Conservation (phyloP, 306 rosid genomes). For the Astragalus glycyphyllos region DNA sequence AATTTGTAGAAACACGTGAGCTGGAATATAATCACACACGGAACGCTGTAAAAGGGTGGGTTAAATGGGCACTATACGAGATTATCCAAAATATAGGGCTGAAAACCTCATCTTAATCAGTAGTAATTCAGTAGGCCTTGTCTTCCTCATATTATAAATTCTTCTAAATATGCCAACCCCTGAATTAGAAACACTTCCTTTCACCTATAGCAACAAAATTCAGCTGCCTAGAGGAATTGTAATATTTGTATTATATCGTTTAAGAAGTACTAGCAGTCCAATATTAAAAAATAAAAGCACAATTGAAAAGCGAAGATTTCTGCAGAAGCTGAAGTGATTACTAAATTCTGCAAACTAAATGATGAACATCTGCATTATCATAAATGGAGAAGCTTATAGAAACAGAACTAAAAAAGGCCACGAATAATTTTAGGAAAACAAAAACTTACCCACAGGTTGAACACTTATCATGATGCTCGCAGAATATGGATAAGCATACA, state of each 20-base stretch:
- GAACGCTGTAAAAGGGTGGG: neutral
- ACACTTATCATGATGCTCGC: conserved; percentile 95
- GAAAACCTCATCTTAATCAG: conserved; percentile 28
- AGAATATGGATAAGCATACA: conserved; percentile 95
- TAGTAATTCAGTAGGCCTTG: neutral
- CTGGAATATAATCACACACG: neutral
- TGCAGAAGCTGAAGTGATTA: conserved; percentile 2
- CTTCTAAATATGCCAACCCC: conserved; percentile 13
- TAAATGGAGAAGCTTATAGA: conserved; percentile 4
- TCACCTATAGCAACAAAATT: conserved; percentile 9
- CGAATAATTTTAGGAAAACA: conserved; percentile 27
- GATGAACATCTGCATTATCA: conserved; percentile 12
- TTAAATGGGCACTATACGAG: neutral
- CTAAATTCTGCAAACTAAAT: conserved; percentile 24
- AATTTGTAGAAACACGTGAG: neutral
- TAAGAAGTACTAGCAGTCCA: neutral
- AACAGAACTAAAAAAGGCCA: conserved; percentile 23
- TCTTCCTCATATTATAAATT: conserved; percentile 2
- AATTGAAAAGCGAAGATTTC: conserved; percentile 26
- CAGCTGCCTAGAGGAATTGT: conserved; percentile 8
- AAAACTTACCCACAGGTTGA: conserved; percentile 95
- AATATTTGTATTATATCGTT: conserved; percentile 1
- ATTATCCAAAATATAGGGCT: conserved; percentile 2
- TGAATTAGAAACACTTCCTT: conserved; percentile 20
- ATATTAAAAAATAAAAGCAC: neutral